Conservation (phyloP, 257 asterid species). For the Rhazya stricta region DNA sequence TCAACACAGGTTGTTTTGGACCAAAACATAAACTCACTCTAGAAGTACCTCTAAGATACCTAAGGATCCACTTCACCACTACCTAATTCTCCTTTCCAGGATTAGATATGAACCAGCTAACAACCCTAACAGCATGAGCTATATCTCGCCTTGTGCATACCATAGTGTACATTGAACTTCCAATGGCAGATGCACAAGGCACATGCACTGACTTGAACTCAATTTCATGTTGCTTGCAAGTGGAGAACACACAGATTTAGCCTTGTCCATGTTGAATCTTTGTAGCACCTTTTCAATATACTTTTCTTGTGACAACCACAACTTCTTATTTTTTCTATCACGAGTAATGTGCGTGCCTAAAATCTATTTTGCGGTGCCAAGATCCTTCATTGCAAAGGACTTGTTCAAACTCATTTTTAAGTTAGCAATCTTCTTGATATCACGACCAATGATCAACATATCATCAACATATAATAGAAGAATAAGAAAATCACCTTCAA, state of each 20-base stretch:
- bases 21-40: not conserved
- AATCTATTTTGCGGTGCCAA: too few relatives aligned
- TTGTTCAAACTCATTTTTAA: not conserved
- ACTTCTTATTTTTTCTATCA: not conserved
- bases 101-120: not conserved
- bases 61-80: not conserved
- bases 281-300: too few relatives aligned
- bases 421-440: not conserved
- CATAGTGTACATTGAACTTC: not conserved
- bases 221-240: too few relatives aligned
- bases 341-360: not conserved
- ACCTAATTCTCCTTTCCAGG: not conserved
- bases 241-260: too few relatives aligned
- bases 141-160: conserved; percentile 8
- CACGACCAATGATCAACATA: too few relatives aligned
- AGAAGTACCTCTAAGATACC: not conserved
- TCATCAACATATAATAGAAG: too few relatives aligned
- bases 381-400: too few relatives aligned
- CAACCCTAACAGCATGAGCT: too few relatives aligned
- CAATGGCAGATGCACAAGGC: not conserved
- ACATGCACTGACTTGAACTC: too few relatives aligned
- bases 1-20: not conserved
- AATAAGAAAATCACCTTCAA: too few relatives aligned
- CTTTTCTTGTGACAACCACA: too few relatives aligned
- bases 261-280: too few relatives aligned